Conservation (phyloP, 345 rosid genomes). For the Mallotus nudiflorus region DNA sequence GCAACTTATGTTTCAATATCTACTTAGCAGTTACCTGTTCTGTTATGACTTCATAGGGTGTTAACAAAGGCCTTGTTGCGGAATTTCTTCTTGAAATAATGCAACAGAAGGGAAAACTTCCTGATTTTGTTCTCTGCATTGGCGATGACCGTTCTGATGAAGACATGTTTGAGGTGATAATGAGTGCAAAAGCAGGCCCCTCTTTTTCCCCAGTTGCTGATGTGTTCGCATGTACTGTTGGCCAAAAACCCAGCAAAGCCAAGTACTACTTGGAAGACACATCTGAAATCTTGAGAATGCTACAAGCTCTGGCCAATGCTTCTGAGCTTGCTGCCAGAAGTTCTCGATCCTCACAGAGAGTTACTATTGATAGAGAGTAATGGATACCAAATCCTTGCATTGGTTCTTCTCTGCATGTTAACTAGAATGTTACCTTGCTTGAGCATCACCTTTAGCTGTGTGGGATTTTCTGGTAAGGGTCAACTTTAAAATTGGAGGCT, state of each 20-base stretch:
- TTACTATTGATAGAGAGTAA: constrained; percentile 16
- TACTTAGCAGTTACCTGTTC: not conserved
- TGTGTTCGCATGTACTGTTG: constrained; percentile 89
- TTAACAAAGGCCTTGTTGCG: constrained; percentile 83
- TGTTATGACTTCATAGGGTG: constrained; percentile 50
- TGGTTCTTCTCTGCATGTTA: too few species aligned
- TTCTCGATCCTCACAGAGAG: not conserved
- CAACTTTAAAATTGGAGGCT: too few species aligned
- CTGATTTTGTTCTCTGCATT: constrained; percentile 85
- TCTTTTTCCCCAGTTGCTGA: constrained; percentile 79
- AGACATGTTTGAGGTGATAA: constrained; percentile 95
- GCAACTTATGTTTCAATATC: not conserved
- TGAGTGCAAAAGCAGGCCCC: constrained; percentile 53
- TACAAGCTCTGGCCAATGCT: constrained; percentile 58
- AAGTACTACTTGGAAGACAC: constrained; percentile 91
- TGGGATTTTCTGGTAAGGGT: too few species aligned
- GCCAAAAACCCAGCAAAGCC: constrained; percentile 93
- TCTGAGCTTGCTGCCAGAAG: constrained; percentile 35
- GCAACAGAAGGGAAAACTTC: constrained; percentile 59
- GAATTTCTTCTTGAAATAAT: constrained; percentile 61
- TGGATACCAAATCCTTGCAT: not conserved
- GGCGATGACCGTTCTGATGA: constrained; percentile 96
- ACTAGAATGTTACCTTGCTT: too few species aligned
- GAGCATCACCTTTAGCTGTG: too few species aligned
- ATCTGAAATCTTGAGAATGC: constrained; percentile 67